Evolutionary conservation across 768 basidiomycete genomes (phyloP).

Genomic region (Termitomyces bulborhizus): DNA sequence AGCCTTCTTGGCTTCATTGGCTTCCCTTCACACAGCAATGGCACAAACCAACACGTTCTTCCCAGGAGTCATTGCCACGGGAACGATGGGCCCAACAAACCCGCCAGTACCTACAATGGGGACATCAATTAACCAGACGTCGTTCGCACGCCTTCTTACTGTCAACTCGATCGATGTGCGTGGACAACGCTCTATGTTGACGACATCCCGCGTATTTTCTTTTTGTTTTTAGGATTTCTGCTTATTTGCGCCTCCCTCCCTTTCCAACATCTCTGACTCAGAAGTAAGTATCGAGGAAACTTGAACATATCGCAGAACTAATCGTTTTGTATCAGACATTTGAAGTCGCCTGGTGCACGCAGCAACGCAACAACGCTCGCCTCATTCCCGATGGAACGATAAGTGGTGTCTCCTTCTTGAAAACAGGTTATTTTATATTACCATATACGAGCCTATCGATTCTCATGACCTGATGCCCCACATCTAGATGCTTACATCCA

Average conservation of each 20-base stretch:
- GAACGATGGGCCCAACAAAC: conserved; percentile 34
- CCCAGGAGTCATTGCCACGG: conserved; percentile 35
- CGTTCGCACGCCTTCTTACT: conserved; percentile 30
- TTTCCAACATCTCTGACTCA: conserved; percentile 27
- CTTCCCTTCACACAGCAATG: conserved; percentile 6
- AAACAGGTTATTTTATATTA: conserved; percentile 23
- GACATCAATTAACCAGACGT: conserved; percentile 35
- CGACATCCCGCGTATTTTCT: background rate
- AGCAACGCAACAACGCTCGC: conserved; percentile 37
- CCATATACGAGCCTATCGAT: background rate
- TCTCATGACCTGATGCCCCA: background rate
- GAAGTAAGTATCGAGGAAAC: conserved; percentile 21
- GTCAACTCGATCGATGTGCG: conserved; percentile 35
- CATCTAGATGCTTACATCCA: conserved; percentile 33
- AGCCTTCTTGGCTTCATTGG: conserved; percentile 6
- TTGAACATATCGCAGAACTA: background rate
- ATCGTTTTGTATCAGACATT: conserved; percentile 20
- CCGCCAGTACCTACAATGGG: conserved; percentile 32
- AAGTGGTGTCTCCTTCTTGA: conserved; percentile 34
- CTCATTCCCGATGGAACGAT: conserved; percentile 39
- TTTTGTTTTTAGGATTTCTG: conserved; percentile 36
- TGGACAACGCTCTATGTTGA: background rate
- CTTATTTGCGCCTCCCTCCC: conserved; percentile 33
- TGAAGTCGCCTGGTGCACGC: conserved; percentile 42
- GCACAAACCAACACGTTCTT: conserved; percentile 14